Base-by-base conservation (phyloP, 441 rosid genomes). In the Pelargonium australe region DNA sequence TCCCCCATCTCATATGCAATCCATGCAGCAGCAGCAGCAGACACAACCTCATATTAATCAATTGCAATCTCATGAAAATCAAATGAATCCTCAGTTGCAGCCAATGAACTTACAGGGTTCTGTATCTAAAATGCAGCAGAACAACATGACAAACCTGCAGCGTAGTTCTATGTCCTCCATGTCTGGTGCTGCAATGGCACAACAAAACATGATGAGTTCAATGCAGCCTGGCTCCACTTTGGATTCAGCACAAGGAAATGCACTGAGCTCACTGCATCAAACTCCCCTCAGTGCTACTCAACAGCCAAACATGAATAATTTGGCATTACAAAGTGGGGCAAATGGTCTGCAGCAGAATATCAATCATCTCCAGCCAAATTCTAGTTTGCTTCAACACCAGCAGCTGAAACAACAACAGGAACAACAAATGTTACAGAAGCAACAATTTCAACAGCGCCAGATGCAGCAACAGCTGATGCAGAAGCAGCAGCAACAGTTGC, bases 321-420 rank as follows among this genome's bases (percentile, higher is more conserved):
- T 85, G 71, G 76, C 94, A 40, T 77, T 89, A 37, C 97, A 91
- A 72, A 81, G 76, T 79, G 90, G 94, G 62, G 75, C 83, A 64
- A 89, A 65, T 68, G 66, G 84, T 76, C 72, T 85, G 80, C 93
- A 83, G 75, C 70, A 85, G 51, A 89, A 85, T 80, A 78, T 79
- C 40, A 87, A 75, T 69, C 75, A 81, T 53, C 78, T 82, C 44
- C 96, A 85, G 77, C 77, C 85, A 64, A 83, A 78, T 78, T 75
- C 90, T 72, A 87, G 76, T 81, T 76, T 91, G 78, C 85, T 89
- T 81, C 97, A 87, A 74, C 93, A 86, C 58, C 95, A 83, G 73
- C 92, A 90, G 79, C 70, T 86, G 84, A 94, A 89, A 70, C 96
- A 85, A 68, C 91, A 87, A 65, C 93, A 83, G 78, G 88, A 86